Evolutionary conservation across 2,329 filamentous ascomycete genomes (phyloP), one percentile per base, ranked within the genome.

Genomic region (Aspergillus viridinutans): DNA sequence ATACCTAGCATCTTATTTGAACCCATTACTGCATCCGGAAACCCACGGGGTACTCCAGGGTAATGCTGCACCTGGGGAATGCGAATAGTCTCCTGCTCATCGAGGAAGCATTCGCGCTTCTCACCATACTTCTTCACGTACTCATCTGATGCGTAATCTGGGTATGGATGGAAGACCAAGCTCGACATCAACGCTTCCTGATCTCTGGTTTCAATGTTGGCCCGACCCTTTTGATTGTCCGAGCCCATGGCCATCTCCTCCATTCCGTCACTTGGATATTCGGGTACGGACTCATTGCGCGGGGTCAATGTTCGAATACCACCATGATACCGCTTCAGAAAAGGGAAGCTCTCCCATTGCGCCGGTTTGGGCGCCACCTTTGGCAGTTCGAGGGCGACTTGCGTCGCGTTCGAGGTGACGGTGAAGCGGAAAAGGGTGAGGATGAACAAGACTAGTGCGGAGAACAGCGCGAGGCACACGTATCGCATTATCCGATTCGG

Each of bases 311-410:
- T 88, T 61, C 87, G 82, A 58, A 99, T 82, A 0, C 94, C 94
- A 14, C 92, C 93, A 71, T 97, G 94, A 71, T 97, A 99, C 61
- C 92, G 83, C 58, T 87, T 88, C 59, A 99, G 74, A 67, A 96
- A 95, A 0, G 86, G 85, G 70, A 96, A 97, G 9, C 83, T 84
- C 71, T 96, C 90, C 92, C 92, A 97, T n/a, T 65, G 61, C 0
- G 86, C 85, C 12, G 90, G 89, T 21, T 85, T 83, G 0, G 83
- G 74, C 0, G 85, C 81, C 12, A 81, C 81, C 61, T 85, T 85
- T 17, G 84, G 82, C 28, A 88, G 69, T 57, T 72, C 71, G 25
- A 71, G 63, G 3, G 64, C 52, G 29, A 72, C 65, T 48, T 64
- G 65, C 50, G 70, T 60, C 29, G 68, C 66, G 40, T 67, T 61